Evolutionary conservation across 1,139 yeast species (phyloP), one percentile per base, ranked within the genome.

Genomic region (Yamadazyma kanchanaburiensis): DNA sequence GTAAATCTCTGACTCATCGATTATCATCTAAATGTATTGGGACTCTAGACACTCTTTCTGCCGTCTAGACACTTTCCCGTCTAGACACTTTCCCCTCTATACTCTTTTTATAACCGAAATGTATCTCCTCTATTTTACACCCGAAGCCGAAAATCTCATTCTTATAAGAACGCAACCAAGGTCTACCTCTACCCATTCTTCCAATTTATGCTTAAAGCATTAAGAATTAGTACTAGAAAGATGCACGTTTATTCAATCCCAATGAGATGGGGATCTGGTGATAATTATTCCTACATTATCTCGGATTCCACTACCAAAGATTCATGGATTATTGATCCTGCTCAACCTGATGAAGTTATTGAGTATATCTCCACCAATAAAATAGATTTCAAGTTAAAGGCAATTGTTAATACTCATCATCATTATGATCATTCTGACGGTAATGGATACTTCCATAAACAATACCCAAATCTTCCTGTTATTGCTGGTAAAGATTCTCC

Each of bases 391-490:
- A 69, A 66, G 36, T 60, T 89, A 35, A 68, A 69, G 29, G 88
- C 91, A 1, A 82, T 91, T 38, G 94, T 86, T 32, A 91, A 91
- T 55, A 91, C 98, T 1, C 98, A 91, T 51, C 97, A 94, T 53
- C 98, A 91, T 54, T 75, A 78, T 47, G 99, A 91, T 52, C 98
- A 91, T 58, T 71, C 96, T 1, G 96, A 86, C 14, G 99, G 99
- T 2, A 91, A 91, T 52, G 57, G 62, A 18, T 65, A 59, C 15
- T 56, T 55, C 45, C 68, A 61, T 38, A 48, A 52, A 26, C 45
- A 45, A 28, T 72, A 66, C 42, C 77, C 81, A 1, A 65, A 59
- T 25, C 49, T 81, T 28, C 88, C 89, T 1, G 64, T 89, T n/a
- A 80, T 87, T 50, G 96, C 89, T 1, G 98, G 99, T 9, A 73